Conservation (phyloP, 345 rosid genomes). For the Moricandia moricandioides region DNA sequence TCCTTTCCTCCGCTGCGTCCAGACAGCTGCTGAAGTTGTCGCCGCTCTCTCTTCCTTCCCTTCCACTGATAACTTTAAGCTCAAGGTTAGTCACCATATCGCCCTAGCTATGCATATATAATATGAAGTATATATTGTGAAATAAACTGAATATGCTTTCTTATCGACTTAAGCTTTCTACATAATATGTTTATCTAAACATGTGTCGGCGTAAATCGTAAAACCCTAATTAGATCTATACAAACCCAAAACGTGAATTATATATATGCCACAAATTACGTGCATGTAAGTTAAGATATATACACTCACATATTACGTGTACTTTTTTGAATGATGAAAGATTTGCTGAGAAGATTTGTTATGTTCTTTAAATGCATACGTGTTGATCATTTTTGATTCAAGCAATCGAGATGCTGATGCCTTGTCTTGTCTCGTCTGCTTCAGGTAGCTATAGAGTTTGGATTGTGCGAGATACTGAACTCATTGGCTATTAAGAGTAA, state of each 20-base stretch:
- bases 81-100: conserved; percentile 55
- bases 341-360: no score
- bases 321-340: not conserved
- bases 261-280: no score
- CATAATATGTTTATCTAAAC: not conserved
- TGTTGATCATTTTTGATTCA: not conserved
- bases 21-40: conserved; percentile 59
- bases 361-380: no score
- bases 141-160: no score
- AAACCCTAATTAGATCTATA: no score
- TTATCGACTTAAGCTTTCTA: not conserved
- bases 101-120: not conserved
- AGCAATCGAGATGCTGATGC: not conserved
- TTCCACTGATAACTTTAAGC: conserved; percentile 43
- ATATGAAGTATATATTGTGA: not conserved
- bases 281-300: not conserved
- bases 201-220: no score
- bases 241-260: no score
- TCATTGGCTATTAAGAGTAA: not conserved
- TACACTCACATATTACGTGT: not conserved
- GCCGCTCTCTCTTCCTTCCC: conserved; percentile 46
- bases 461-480: not conserved
- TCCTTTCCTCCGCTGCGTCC: conserved; percentile 80
- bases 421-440: not conserved
- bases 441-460: not conserved